Evolutionary conservation across 257 asterid genomes (phyloP).

Genomic region (Penstemon eatonii): DNA sequence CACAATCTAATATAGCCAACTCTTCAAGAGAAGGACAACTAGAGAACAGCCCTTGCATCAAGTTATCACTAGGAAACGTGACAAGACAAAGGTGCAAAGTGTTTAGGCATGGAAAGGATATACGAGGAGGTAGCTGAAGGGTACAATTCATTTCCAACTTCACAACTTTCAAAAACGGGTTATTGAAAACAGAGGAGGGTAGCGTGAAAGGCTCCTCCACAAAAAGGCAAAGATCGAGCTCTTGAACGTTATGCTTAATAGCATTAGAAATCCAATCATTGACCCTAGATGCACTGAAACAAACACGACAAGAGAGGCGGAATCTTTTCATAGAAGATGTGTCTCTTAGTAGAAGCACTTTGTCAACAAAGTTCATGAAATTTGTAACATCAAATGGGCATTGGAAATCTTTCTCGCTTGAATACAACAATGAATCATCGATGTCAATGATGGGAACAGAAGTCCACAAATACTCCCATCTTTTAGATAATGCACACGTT

Average conservation of each 20-base stretch:
- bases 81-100: conserved; percentile 49
- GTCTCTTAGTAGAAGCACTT: conserved; percentile 47
- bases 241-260: conserved; percentile 41
- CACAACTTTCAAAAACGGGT: conserved; percentile 34
- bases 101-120: conserved; percentile 45
- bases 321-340: conserved; percentile 39
- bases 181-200: conserved; percentile 44
- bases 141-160: conserved; percentile 50
- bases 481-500: conserved; percentile 46
- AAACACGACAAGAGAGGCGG: conserved; percentile 59
- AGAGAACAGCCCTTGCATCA: conserved; percentile 50
- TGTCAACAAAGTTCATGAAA: conserved; percentile 50
- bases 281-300: conserved; percentile 47
- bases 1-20: conserved; percentile 55
- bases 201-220: conserved; percentile 47
- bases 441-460: conserved; percentile 43
- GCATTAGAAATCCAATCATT: conserved; percentile 52
- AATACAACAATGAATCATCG: conserved; percentile 51
- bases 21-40: conserved; percentile 48
- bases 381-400: conserved; percentile 31
- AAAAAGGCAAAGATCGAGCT: conserved; percentile 61
- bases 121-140: conserved; percentile 47
- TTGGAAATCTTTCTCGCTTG: conserved; percentile 26
- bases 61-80: conserved; percentile 44
- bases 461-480: conserved; percentile 59